Evolutionary conservation across 805 yeast species (phyloP), one percentile per base, ranked within the genome.

Genomic region (Suhomyces emberorum): DNA sequence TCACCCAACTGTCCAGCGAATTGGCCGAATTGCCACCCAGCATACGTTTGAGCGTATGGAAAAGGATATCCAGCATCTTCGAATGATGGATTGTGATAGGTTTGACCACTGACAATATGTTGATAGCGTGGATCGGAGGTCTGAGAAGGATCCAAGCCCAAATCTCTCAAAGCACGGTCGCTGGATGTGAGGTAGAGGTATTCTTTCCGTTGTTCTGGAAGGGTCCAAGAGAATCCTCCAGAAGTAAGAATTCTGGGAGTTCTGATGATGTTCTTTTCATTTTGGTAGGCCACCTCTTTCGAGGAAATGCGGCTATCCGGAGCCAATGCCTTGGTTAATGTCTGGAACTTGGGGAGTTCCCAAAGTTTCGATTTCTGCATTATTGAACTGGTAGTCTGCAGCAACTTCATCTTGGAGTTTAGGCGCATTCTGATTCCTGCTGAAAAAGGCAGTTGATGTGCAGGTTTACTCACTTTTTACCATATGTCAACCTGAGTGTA

Each of bases 1-100:
- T 91, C 98, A 5, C 98, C 98, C 43, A 91, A 65, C 58, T 93
- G 98, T 2, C 98, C 98, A 0, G 97, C 97, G 77, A 91, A 91
- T 46, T 77, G 78, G 3, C 98, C 98, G 66, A 93, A 91, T 54
- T 91, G 98, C 72, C 83, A 88, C 1, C 98, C 98, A 1, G 98
- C 96, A 59, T 91, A 91, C 0, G 91, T 86, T 57, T 84, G 89
- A 9, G 96, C 77, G 59, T 84, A 91, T 0, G 98, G 98, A 47
- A 77, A 77, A 1, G 83, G 72, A 32, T 48, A 54, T 2, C 35
- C 57, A 37, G 26, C 39, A 21, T 27, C 40, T 20, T 23, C 39
- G 28, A 46, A 54, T 9, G 39, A 39, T 4, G 70, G 67, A 12
- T 64, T 63, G 1, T 44, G 36, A 43, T 65, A 66, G 17, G 51